Conservation (phyloP, 2,329 filamentous ascomycete species). For the Orbilia blumenaviensis region DNA sequence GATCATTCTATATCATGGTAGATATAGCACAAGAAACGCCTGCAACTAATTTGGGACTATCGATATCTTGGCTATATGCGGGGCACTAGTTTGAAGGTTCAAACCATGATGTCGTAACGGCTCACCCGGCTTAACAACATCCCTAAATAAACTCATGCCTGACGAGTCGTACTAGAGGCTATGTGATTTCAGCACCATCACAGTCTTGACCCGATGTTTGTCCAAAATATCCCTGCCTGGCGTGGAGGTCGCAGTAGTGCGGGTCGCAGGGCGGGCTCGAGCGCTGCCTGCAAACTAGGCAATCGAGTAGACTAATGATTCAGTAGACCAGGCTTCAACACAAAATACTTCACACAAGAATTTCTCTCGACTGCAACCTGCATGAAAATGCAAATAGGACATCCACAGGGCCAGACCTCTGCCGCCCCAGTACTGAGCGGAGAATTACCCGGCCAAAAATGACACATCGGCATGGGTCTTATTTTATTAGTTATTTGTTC, state of each 20-base stretch:
- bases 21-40: too few species aligned
- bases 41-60: neutral
- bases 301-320: slow-evolving; percentile 15
- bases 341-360: slow-evolving; percentile 33
- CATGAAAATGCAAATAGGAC: slow-evolving; percentile 34
- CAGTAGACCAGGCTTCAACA: slow-evolving; percentile 47
- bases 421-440: neutral
- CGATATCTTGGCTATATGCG: neutral
- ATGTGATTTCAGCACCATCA: slow-evolving; percentile 10
- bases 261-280: slow-evolving; percentile 20
- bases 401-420: neutral
- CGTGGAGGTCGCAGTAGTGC: slow-evolving; percentile 15
- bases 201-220: neutral
- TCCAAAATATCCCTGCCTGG: slow-evolving; percentile 19
- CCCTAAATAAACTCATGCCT: neutral
- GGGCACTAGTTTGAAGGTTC: neutral
- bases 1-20: too few species aligned
- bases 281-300: slow-evolving; percentile 41
- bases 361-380: neutral
- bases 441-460: neutral
- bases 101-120: neutral
- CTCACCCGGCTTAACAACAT: slow-evolving; percentile 12
- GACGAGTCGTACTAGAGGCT: slow-evolving; percentile 2
- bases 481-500: slow-evolving; percentile 33
- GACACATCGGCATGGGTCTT: neutral